Evolutionary conservation across 225 moss, liverwort and hornwort species (phyloP).

Genomic region (Pseudisothecium myosuroides): DNA sequence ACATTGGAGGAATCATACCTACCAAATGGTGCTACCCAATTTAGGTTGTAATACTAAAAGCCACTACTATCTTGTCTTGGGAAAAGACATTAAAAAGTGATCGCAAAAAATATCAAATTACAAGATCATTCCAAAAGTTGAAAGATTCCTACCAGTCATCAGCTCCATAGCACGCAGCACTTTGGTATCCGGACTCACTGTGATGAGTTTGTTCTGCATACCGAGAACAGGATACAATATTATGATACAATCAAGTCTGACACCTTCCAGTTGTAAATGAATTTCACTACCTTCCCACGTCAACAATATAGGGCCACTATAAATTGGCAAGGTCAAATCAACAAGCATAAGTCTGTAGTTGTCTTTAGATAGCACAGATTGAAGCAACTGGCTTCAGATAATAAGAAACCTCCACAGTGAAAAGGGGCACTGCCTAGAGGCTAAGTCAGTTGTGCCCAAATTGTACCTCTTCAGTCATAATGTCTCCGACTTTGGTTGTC

Average conservation of each 20-base stretch:
- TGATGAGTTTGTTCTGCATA: conserved; percentile 27
- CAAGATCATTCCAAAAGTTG: not conserved
- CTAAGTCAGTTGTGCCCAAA: not conserved
- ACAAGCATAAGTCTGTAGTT: not conserved
- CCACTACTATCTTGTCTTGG: not conserved
- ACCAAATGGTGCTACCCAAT: not conserved
- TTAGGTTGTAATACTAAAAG: not conserved
- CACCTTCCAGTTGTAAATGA: not conserved
- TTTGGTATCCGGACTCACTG: conserved; percentile 68
- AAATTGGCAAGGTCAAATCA: not conserved
- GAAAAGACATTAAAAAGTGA: not conserved
- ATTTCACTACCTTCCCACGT: not conserved
- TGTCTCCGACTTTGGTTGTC: conserved; percentile 92
- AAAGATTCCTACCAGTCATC: conserved; percentile 56
- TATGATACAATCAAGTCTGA: not conserved
- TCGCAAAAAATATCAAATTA: not conserved
- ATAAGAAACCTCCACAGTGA: not conserved
- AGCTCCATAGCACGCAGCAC: conserved; percentile 87
- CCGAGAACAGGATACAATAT: not conserved
- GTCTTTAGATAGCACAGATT: not conserved
- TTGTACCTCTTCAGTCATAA: conserved; percentile 94
- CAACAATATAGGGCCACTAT: not conserved
- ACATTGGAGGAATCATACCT: not conserved
- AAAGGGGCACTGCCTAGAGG: not conserved
- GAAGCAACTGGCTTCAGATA: not conserved